These are phyloP conservation scores for Erysimum cheiri DNA, from an alignment of 441 rosid species.

Conservation along the genomic window DNA sequence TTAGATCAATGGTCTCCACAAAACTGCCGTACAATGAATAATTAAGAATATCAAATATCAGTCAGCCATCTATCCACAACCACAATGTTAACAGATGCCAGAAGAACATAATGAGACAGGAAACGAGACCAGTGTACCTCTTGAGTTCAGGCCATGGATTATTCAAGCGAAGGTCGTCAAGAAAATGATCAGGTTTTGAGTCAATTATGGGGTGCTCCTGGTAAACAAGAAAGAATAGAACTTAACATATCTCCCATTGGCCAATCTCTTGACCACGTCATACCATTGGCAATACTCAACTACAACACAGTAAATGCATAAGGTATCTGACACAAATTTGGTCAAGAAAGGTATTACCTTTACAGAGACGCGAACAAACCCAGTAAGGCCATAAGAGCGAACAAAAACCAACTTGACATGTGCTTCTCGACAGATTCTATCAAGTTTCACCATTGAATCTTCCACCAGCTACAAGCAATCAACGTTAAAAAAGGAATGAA, in stretches of 20 bases:
- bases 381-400: slow-evolving; percentile 93
- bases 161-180: slow-evolving; percentile 93
- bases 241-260: slow-evolving; percentile 9
- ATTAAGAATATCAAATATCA: slow-evolving; percentile 18
- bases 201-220: slow-evolving; percentile 90
- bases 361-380: slow-evolving; percentile 81
- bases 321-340: background rate
- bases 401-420: slow-evolving; percentile 86
- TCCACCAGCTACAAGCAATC: slow-evolving; percentile 72
- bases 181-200: slow-evolving; percentile 96
- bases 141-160: slow-evolving; percentile 95
- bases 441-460: slow-evolving; percentile 83
- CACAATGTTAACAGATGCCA: slow-evolving; percentile 4
- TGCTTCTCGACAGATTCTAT: slow-evolving; percentile 81
- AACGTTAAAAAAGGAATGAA: background rate
- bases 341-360: slow-evolving; percentile 56
- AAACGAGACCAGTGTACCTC: slow-evolving; percentile 49
- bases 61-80: slow-evolving; percentile 18
- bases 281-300: slow-evolving; percentile 13
- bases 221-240: slow-evolving; percentile 13
- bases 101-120: slow-evolving; percentile 7
- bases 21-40: slow-evolving; percentile 53
- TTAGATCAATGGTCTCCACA: slow-evolving; percentile 77
- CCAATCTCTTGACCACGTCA: slow-evolving; percentile 6
- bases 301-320: slow-evolving; percentile 8